Base-by-base conservation (phyloP, 768 basidiomycete genomes). In the Pleurotus giganteus region DNA sequence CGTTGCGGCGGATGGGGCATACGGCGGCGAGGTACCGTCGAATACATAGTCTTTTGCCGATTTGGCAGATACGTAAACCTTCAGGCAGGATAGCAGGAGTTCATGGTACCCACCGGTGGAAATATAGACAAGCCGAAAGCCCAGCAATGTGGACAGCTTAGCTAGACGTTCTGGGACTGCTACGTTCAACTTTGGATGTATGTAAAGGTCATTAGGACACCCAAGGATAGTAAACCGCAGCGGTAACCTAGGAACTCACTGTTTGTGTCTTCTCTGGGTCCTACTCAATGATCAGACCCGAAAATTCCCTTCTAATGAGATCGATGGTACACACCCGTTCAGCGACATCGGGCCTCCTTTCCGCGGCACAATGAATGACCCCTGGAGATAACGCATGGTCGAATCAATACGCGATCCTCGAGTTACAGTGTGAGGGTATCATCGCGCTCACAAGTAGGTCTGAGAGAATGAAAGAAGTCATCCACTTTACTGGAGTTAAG, bases 341-440 rank as follows among this genome's bases (percentile, higher is more conserved):
- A 54, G 93, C 94, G 11, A 92, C 89, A 65, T 98, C 94, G 4
- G 95, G 94, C 41, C 94, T 76, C 57, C 96, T 74, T 71, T 98
- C 95, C 2, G 96, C 96, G 12, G 96, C 96, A 63, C 94, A 97
- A 65, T 98, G 96, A 13, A 98, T 85, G 34, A 98, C 84, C 85
- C 88, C 87, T 89, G 64, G 61, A 49, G 54, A 21, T 6, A 31
- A 27, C 27, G 45, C 36, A 17, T 29, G 54, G 31, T 44, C 15
- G 19, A 36, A 37, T 51, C 24, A 51, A 28, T 26, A 28, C 13
- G 34, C 34, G 31, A 8, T 34, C 12, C 49, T 15, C 49, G 37
- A 12, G 34, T 11, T 21, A 12, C 13, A 45, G 27, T 5, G 31
- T 47, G 41, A 37, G 37, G 4, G 37, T 27, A 13, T 6, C n/a